phyloP scores from a whole-genome alignment of 2,329 filamentous ascomycete species.

The Thielaviopsis euricoi region DNA sequence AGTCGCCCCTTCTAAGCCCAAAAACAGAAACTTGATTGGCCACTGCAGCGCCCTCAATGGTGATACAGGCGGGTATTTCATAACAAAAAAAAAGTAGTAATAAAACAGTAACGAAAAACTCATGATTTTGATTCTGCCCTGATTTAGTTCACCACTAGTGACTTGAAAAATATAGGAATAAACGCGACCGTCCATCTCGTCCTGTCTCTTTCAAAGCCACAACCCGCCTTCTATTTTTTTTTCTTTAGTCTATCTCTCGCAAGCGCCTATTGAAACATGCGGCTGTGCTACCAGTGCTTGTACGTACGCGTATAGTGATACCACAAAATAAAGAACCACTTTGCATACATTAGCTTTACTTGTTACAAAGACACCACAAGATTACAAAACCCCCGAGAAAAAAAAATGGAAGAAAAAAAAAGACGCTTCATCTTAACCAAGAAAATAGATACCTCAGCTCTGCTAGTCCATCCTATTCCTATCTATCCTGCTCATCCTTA shows the following conservation, averaged over 20 bases:
- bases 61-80: neutral
- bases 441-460: neutral
- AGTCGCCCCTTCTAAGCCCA: too few relatives aligned
- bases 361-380: neutral
- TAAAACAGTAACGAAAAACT: neutral
- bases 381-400: neutral
- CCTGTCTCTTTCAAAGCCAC: neutral
- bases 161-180: neutral
- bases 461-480: neutral
- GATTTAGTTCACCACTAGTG: too few relatives aligned
- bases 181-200: neutral
- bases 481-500: too few relatives aligned
- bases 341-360: neutral
- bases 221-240: neutral
- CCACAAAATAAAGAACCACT: too few relatives aligned
- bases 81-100: neutral
- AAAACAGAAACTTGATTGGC: neutral
- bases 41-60: neutral
- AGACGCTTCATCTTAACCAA: too few relatives aligned
- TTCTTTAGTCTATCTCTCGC: neutral
- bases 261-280: neutral
- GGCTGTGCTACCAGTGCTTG: neutral
- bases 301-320: neutral
- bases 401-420: neutral
- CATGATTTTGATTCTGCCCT: too few relatives aligned